A percentile compares a stretch with the other conserved stretches of the same genome.
Conservation (phyloP, 495 filamentous ascomycete genomes). For the Annulohypoxylon moriforme region DNA sequence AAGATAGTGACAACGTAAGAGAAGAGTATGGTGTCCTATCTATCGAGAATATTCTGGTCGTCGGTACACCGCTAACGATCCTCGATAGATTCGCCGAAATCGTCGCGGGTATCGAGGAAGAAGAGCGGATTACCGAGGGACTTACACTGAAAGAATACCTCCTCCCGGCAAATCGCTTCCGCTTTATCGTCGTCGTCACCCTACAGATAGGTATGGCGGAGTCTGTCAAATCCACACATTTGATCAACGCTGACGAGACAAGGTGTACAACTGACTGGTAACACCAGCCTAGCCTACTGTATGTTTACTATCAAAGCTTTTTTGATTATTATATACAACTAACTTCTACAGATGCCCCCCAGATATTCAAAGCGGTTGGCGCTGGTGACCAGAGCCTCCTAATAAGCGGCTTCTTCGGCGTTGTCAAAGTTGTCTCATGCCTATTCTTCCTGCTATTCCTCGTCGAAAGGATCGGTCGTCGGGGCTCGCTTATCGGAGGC, state of each 20-base stretch:
- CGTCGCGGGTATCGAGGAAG: conserved; percentile 55
- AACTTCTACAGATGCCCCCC: conserved; percentile 50
- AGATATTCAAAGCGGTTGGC: conserved; percentile 61
- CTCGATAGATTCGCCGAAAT: conserved; percentile 55
- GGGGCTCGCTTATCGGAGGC: conserved; percentile 51
- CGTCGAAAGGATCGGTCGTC: conserved; percentile 54
- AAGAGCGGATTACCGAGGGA: conserved; percentile 57
- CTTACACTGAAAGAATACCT: conserved; percentile 58
- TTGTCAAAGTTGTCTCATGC: conserved; percentile 60
- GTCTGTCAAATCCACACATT: neutral
- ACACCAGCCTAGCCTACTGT: conserved; percentile 62
- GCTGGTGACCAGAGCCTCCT: conserved; percentile 56
- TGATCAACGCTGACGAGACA: conserved; percentile 16
- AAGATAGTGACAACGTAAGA: conserved; percentile 50
- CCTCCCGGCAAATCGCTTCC: conserved; percentile 58
- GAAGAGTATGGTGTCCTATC: conserved; percentile 47
- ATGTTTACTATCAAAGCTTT: neutral
- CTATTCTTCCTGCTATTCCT: conserved; percentile 55
- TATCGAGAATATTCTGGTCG: neutral
- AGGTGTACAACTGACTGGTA: conserved; percentile 61
- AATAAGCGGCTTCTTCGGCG: conserved; percentile 61
- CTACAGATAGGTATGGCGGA: conserved; percentile 48
- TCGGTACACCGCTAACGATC: conserved; percentile 3
- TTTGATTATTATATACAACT: neutral
- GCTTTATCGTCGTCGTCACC: conserved; percentile 55